Evolutionary conservation across 2,329 filamentous ascomycete species (phyloP).

Genomic region (Camptophora hylomeconis): DNA sequence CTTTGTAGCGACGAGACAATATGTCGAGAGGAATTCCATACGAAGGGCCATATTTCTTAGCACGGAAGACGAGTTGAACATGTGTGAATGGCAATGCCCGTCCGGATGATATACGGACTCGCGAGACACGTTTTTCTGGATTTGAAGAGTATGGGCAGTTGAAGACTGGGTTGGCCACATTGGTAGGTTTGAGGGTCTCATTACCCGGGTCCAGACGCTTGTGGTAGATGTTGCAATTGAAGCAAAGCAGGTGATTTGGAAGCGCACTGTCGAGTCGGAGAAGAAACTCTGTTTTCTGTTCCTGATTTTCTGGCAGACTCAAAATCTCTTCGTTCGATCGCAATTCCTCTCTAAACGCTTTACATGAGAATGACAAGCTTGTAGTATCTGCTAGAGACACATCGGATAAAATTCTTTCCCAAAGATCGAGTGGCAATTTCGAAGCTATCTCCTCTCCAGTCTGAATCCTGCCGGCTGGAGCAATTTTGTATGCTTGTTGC

Average conservation of each 20-base stretch:
- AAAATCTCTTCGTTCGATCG: slow-evolving; percentile 19
- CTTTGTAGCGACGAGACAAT: slow-evolving; percentile 41
- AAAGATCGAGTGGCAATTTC: slow-evolving; percentile 32
- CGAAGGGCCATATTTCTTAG: slow-evolving; percentile 30
- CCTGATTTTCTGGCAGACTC: slow-evolving; percentile 29
- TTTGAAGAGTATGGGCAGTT: slow-evolving; percentile 40
- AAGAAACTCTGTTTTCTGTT: slow-evolving; percentile 39
- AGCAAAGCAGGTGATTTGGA: slow-evolving; percentile 46
- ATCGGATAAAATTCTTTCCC: slow-evolving; percentile 30
- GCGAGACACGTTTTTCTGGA: slow-evolving; percentile 33
- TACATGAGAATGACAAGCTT: slow-evolving; percentile 36
- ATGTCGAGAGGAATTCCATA: slow-evolving; percentile 36
- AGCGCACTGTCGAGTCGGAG: slow-evolving; percentile 36
- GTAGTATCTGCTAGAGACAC: slow-evolving; percentile 35
- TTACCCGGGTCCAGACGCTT: slow-evolving; percentile 37
- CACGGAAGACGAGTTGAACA: slow-evolving; percentile 43
- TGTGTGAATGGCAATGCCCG: slow-evolving; percentile 46
- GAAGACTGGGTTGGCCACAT: slow-evolving; percentile 44
- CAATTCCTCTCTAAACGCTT: slow-evolving; percentile 32
- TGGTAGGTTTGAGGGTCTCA: slow-evolving; percentile 41
- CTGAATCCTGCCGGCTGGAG: slow-evolving; percentile 6
- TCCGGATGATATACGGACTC: slow-evolving; percentile 40
- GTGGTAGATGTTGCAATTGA: slow-evolving; percentile 44
- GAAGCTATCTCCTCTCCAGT: slow-evolving; percentile 29
- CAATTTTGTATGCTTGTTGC: slow-evolving; percentile 6